A percentile compares a stretch with the other conserved stretches of the same genome.
These are phyloP conservation scores for Zea mays DNA, from an alignment of 176 grass and related monocot genomes.

Conservation along the genomic window DNA sequence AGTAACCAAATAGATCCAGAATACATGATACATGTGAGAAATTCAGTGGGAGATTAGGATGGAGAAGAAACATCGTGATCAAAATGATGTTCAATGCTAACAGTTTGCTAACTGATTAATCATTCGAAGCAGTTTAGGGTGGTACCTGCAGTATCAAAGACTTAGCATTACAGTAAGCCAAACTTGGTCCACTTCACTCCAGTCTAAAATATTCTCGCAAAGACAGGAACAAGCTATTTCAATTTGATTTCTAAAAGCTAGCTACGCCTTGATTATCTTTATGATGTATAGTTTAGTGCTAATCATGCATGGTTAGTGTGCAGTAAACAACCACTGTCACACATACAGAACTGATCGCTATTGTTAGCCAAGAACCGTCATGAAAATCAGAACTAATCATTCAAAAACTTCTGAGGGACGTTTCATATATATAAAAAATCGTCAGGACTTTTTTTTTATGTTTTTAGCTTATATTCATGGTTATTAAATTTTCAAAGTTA, in stretches of 20 bases:
- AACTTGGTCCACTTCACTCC: neutral
- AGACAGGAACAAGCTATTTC: neutral
- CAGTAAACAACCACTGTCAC: neutral
- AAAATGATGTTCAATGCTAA: too few species aligned
- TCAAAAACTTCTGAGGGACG: neutral
- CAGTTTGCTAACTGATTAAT: neutral
- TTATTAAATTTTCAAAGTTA: neutral
- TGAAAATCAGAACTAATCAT: neutral
- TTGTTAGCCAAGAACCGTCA: neutral
- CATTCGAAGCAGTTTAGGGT: constrained; percentile 4
- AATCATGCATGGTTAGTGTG: neutral
- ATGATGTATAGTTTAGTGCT: neutral
- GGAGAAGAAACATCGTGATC: too few species aligned
- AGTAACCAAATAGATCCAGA: constrained; percentile 20
- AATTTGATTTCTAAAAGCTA: neutral
- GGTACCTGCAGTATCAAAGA: neutral
- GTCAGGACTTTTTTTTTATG: neutral
- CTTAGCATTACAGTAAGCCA: constrained; percentile 12
- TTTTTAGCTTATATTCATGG: neutral
- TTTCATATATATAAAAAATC: neutral
- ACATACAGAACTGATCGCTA: neutral
- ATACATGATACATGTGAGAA: constrained; percentile 27
- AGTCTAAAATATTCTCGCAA: neutral
- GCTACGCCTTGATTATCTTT: neutral
- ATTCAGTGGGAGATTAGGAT: neutral